Evolutionary conservation across 108 stramenopile genomes (phyloP).

Genomic region (Nitzschia sp.): DNA sequence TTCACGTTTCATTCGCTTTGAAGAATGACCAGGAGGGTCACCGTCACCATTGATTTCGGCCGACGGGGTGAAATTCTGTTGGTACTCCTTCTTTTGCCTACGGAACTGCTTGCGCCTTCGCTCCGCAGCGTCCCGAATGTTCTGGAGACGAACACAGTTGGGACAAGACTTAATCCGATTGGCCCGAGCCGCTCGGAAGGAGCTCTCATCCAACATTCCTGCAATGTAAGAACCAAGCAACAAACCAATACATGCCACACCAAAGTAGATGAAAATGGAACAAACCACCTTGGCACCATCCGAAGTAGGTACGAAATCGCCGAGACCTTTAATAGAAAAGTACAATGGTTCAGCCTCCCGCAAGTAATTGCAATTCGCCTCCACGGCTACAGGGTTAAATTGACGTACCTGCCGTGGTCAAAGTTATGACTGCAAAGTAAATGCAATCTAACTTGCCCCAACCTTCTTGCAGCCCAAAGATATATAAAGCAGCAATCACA

Average conservation of each 20-base stretch:
- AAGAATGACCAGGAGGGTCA: not conserved
- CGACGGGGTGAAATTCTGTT: not conserved
- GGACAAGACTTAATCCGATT: constrained; percentile 72
- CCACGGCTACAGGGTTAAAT: no score
- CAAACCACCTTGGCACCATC: constrained; percentile 83
- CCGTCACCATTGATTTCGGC: not conserved
- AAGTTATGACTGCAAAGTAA: constrained; percentile 87
- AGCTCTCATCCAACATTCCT: constrained; percentile 72
- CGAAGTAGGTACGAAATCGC: constrained; percentile 82
- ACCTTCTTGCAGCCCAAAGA: constrained; percentile 85
- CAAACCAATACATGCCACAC: constrained; percentile 87
- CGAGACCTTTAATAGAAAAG: constrained; percentile 74
- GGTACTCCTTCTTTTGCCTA: not conserved
- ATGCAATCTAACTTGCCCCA: constrained; percentile 87
- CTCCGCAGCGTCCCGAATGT: constrained; percentile 34
- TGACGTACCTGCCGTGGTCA: constrained; percentile 81
- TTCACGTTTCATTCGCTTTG: constrained; percentile 9
- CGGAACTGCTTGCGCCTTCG: constrained; percentile 2
- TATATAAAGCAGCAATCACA: constrained; percentile 73
- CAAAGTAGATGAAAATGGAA: constrained; percentile 89
- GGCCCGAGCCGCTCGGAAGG: constrained; percentile 57
- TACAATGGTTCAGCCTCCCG: no score
- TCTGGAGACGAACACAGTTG: constrained; percentile 68
- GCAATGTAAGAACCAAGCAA: constrained; percentile 88
- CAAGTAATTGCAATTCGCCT: no score